Conservation (phyloP, 176 grass and related monocot species). For the Aegilops tauschii region DNA sequence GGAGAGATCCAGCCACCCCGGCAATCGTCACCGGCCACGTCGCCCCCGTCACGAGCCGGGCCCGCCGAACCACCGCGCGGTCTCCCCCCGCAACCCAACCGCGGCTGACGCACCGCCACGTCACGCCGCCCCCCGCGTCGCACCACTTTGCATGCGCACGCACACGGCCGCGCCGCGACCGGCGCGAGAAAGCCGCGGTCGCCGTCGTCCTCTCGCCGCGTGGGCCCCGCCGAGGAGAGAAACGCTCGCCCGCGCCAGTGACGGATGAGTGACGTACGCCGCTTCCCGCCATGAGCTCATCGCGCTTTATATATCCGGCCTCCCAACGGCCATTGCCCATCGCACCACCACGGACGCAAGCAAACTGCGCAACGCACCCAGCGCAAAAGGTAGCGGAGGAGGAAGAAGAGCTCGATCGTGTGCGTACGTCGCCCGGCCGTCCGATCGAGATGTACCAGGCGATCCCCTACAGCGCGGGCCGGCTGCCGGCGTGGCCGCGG, state of each 20-base stretch:
- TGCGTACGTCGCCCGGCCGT: no score
- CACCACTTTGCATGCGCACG: not conserved
- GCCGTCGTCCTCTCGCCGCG: conserved; percentile 4
- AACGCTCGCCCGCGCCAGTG: not conserved
- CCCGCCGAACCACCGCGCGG: conserved; percentile 4
- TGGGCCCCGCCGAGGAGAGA: not conserved
- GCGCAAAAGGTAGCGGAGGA: not conserved
- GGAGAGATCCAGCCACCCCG: not conserved
- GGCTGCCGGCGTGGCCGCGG: not conserved
- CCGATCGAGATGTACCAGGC: conserved; percentile 60
- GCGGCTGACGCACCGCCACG: conserved; percentile 47
- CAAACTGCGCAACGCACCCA: not conserved
- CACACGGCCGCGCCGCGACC: not conserved
- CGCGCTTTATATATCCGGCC: conserved; percentile 25
- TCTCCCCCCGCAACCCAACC: conserved; percentile 22
- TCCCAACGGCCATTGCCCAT: not conserved
- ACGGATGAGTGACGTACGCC: conserved; percentile 23
- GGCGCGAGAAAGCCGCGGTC: not conserved
- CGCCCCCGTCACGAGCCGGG: not conserved
- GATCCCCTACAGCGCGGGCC: conserved; percentile 62
- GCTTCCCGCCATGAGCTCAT: conserved; percentile 7
- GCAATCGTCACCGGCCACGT: conserved; percentile 27
- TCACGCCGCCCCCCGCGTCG: not conserved
- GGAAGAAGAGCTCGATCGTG: not conserved
- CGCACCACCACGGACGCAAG: not conserved